Base-by-base conservation (phyloP, 495 filamentous ascomycete species). In the Bacidia gigantensis region DNA sequence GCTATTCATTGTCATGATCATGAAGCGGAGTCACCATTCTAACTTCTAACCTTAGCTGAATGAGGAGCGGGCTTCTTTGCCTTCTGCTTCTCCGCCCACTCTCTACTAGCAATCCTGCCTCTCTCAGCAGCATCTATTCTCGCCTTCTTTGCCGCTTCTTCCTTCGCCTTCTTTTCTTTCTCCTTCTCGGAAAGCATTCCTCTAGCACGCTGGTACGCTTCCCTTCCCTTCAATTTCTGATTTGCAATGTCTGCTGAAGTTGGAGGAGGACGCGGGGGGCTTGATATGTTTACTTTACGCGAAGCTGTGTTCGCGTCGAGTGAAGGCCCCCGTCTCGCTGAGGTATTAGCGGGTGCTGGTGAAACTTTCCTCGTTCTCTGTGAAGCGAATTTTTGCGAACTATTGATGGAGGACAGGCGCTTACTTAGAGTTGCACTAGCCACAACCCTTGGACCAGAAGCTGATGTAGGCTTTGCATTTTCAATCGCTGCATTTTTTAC, bases 81-180 rank as follows among this genome's bases (percentile, higher is more conserved):
- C 62, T 65, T 69, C 69, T 84, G 76, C 68, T 73, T 82, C 65
- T 83, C 80, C 2, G 81, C 82, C 83, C 83, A 87, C 65, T 81
- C 78, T 29, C 82, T 65, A 51, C 78, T 80, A 46, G 76, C 69
- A 60, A 72, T 64, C 50, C 82, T 67, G 12, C 79, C 79, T 52
- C 80, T 62, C 65, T 86, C 83, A 0, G 83, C 81, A 10, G 83
- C 83, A 58, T 74, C 74, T 56, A 75, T 69, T 47, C 80, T 67
- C 3, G 81, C 79, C 54, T 69, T 67, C 59, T 74, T 75, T 3
- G 77, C 72, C 11, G 75, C 71, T 40, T 70, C 66, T 62, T 82
- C 80, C 42, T 78, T 71, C 47, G 75, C 75, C n/a, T 65, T 62
- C 55, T 64, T 72, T 60, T 75, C 73, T 18, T 65, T 66, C 57